Evolutionary conservation across 768 basidiomycete species (phyloP), one percentile per base, ranked within the genome.

Genomic region (Lactifluus hygrophoroides): DNA sequence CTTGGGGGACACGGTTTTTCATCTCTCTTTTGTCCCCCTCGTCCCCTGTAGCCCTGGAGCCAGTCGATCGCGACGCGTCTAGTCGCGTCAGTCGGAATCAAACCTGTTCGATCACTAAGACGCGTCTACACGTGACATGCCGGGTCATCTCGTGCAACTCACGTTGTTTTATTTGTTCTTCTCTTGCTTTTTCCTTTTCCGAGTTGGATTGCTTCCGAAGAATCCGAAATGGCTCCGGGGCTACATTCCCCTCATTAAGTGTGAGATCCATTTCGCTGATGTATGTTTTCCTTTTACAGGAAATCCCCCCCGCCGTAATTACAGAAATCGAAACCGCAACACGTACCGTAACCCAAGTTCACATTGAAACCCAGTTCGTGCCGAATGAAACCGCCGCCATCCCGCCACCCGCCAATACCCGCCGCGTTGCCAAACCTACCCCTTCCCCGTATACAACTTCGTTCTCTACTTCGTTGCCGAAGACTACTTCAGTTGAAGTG

Each of bases 1-100:
- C 85, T 88, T 82, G 86, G 88, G 88, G 87, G 86, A 85, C 82
- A 81, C 80, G 83, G 84, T 80, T 75, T 78, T 75, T 76, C 75
- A 74, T 60, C 75, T 69, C 68, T 78, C 73, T 81, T 45, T 51
- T 76, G 83, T 87, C 85, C 86, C 86, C 86, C 85, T 83, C 73
- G 83, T 83, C 82, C 76, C 66, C 57, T 61, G 61, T 67, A 69
- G 63, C 66, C 67, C 57, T 56, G 57, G 64, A 66, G 67, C 64
- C 57, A 64, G 51, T 65, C 27, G 32, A 30, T 50, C 49, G 35
- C 48, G 54, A 56, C 51, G 58, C 60, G 56, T 56, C 60, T 32
- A 40, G 45, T 38, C 51, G 57, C 43, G 61, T 64, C 57, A 53
- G 64, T 65, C 71, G 67, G 72, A 69, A 64, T 57, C 65, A 66